Base-by-base conservation (phyloP, 1,139 yeast genomes). In the Diutina catenulata region DNA sequence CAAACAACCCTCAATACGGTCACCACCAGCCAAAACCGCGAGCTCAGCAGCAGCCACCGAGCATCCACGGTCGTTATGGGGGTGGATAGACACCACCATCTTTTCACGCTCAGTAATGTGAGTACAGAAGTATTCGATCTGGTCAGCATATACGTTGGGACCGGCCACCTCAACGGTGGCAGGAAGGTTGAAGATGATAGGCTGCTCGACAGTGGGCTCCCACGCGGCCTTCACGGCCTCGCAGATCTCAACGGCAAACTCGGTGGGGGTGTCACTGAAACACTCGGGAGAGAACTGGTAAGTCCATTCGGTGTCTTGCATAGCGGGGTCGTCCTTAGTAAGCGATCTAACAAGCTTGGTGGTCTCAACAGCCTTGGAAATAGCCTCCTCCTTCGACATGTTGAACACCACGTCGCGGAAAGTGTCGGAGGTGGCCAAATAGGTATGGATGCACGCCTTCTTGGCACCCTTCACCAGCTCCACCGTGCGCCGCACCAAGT, bases 31-130 rank as follows among this genome's bases (percentile, higher is more conserved):
- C 60, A 91, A 59, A 45, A 83, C 73, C 42, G 94, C 97, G 43
- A 91, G 71, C 62, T 91, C 98, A 11, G 96, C 80, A 18, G 97
- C 97, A 14, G 97, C 97, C 35, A 91, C 97, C 42, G 94, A 96
- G 60, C 96, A 87, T 26, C 97, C 97, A 59, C 97, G 77, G 60
- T 91, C 97, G 51, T 91, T 91, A 64, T 91, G 98, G 38, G 94
- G 84, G 58, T 91, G 98, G 37, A 91, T 75, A 21, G 97, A 88
- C 41, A 91, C 77, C 53, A 93, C 78, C 32, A 88, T 76, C 50
- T 76, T 83, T 48, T 86, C 94, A 52, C 97, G 79, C 53, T 88
- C 81, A 36, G 80, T 58, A 41, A 91, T 81, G 50, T 80, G 71
- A 20, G 78, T 77, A 45, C 80, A 65, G 55, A 91, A 91, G 57